Evolutionary conservation across 352 stramenopile genomes (phyloP).

Genomic region (Globisporangium solare): DNA sequence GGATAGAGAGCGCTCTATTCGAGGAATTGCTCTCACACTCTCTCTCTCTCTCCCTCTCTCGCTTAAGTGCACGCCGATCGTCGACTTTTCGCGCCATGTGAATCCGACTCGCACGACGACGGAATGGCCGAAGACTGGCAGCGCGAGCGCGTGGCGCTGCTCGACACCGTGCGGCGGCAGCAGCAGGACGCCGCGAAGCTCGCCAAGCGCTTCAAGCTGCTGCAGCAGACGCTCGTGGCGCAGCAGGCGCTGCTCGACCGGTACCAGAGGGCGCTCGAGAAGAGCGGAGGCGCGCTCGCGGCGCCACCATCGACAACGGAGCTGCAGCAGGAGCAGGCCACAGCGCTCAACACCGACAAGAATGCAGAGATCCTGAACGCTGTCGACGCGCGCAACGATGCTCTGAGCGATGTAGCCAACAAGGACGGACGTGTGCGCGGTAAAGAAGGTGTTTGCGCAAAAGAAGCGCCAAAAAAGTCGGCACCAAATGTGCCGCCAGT

Average conservation of each 20-base stretch:
- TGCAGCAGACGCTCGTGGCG: slow-evolving; percentile 54
- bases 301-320: neutral
- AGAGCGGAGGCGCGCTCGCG: neutral
- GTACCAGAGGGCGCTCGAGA: slow-evolving; percentile 45
- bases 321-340: neutral
- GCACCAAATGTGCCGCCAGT: too few species aligned
- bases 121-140: slow-evolving; percentile 21
- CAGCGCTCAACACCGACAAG: neutral
- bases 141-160: slow-evolving; percentile 36
- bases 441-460: too few species aligned
- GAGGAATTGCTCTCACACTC: too few species aligned
- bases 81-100: too few species aligned
- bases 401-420: neutral
- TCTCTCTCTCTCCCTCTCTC: too few species aligned
- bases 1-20: too few species aligned
- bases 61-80: too few species aligned
- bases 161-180: slow-evolving; percentile 42
- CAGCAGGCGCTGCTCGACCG: slow-evolving; percentile 71
- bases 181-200: slow-evolving; percentile 32
- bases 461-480: too few species aligned
- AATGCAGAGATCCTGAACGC: neutral
- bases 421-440: neutral
- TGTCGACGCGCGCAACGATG: neutral
- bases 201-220: slow-evolving; percentile 51
- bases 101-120: too few species aligned